Base-by-base conservation (phyloP, 2,329 filamentous ascomycete genomes). In the Zymoseptoria pseudotritici region DNA sequence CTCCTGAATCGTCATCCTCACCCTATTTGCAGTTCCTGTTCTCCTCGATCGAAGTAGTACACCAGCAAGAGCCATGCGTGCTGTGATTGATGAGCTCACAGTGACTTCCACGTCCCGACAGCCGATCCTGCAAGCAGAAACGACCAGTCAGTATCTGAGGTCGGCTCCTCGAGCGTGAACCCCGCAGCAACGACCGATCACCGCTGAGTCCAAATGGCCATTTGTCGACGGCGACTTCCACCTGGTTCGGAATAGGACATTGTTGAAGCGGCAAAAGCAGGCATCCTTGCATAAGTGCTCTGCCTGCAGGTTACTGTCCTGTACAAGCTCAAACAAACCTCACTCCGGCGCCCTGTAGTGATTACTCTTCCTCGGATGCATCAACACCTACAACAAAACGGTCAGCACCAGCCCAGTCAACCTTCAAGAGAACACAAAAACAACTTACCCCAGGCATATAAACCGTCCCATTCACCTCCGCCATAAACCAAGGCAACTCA, bases 361-460 rank as follows among this genome's bases (percentile, higher is more conserved):
- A 26, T 66, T 65, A 4, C 61, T 68, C 68, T 77, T 77, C 57
- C 74, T 68, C 19, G 75, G 75, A 66, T 77, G 75, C 65, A 76
- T 63, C 17, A 73, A 63, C 46, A 76, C 67, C 53, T 74, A 52
- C 11, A n/a, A 20, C 20, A 21, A 21, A 21, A 2, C n/a, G 22
- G 22, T 52, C 36, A 52, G 10, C n/a, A 19, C 22, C n/a, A 3
- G 6, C 20, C 19, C 50, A 52, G 4, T 52, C 10, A 1, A 24
- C 2, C 10, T 21, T n/a, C n/a, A n/a, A 50, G 17, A 2, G 22
- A 17, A 17, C 10, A 42, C 1, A n/a, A 46, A n/a, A 2, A 46
- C 13, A 3, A 52, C 20, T 52, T 10, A 52, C 50, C 11, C 50
- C 74, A 9, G 75, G 75, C 53, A 66, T 64, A 51, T 71, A 76